Evolutionary conservation across 306 rosid genomes (phyloP), one percentile per base, ranked within the genome.

Genomic region (Crotalaria pallida): DNA sequence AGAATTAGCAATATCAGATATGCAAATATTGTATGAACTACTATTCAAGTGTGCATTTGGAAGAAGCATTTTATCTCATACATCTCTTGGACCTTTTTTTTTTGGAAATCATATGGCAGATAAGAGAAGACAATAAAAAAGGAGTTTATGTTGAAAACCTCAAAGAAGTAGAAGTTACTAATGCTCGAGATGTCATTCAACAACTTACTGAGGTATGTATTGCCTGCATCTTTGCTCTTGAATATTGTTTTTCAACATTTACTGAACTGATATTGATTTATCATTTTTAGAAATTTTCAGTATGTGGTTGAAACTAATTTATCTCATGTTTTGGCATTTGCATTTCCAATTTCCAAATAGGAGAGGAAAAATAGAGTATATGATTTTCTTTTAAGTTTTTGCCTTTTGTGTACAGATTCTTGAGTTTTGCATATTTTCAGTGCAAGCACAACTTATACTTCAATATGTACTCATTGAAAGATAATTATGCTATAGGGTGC

Each of bases 71-170:
- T 13, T n/a, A 47, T 53, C 22, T 64, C 13, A 6, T 21, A 33
- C 52, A 29, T 57, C 50, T 34, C 10, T 70, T 68, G 26, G 47
- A 26, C 19, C 3, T 33, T 10, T 53, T 5, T 12, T 19, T 40
- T 7, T 18, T 16, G 7, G 9, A 50, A 69, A 44, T 34, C n/a
- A 77, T 52, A 61, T 73, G 82, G 62, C 79, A 94, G 99, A 74
- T 94, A 53, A 86, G 99, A 74, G 99, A 94, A 91, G 99, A 94
- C 64, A 88, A 21, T 33, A 94, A 87, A 88, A 94, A 94, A 84
- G 99, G 99, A 57, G 82, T 88, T 68, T 87, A 94, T 71, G 99
- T 94, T n/a, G 99, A 94, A 75, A 91, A 83, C 71, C 87, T 91
- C 68, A 94, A 88, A 82, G 99, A 94, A 85, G 78, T 83, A 56